Conservation (phyloP, 1,139 yeast genomes). For the Nakaseomyces kungkrabaensis region DNA sequence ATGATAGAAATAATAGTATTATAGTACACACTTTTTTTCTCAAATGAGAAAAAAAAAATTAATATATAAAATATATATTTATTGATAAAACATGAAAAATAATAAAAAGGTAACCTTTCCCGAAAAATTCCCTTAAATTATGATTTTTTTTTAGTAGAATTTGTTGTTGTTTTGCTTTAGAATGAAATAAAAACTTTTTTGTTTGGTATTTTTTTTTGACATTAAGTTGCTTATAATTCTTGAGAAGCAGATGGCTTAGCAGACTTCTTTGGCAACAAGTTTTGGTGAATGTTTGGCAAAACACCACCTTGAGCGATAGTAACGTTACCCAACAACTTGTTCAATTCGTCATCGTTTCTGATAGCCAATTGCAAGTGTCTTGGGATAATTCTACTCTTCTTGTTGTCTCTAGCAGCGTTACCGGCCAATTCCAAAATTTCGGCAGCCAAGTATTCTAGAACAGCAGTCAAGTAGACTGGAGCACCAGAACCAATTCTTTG, state of each 20-base stretch:
- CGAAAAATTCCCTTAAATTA: too few relatives aligned
- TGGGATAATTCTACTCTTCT: slow-evolving; percentile 96
- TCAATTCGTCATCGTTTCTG: slow-evolving; percentile 96
- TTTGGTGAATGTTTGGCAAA: slow-evolving; percentile 91
- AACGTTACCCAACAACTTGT: slow-evolving; percentile 86
- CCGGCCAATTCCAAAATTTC: slow-evolving; percentile 98
- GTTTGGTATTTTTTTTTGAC: too few relatives aligned
- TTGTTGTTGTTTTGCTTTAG: neutral
- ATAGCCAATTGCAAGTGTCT: slow-evolving; percentile 97
- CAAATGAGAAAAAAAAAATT: too few relatives aligned
- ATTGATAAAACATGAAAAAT: too few relatives aligned
- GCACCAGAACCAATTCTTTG: slow-evolving; percentile 99
- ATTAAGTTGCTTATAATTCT: slow-evolving; percentile 48
- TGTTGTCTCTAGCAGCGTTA: slow-evolving; percentile 97
- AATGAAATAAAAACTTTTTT: neutral
- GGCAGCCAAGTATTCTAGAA: slow-evolving; percentile 91
- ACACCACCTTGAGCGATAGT: slow-evolving; percentile 98
- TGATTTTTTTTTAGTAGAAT: too few relatives aligned
- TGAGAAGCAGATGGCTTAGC: slow-evolving; percentile 72
- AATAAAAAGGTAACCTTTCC: too few relatives aligned
- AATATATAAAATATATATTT: too few relatives aligned
- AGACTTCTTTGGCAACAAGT: slow-evolving; percentile 91
- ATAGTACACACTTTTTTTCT: too few relatives aligned
- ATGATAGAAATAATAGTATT: too few relatives aligned
- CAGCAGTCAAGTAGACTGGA: slow-evolving; percentile 92